Evolutionary conservation across 2,329 filamentous ascomycete genomes (phyloP).

Genomic region (Ascochyta lentis): DNA sequence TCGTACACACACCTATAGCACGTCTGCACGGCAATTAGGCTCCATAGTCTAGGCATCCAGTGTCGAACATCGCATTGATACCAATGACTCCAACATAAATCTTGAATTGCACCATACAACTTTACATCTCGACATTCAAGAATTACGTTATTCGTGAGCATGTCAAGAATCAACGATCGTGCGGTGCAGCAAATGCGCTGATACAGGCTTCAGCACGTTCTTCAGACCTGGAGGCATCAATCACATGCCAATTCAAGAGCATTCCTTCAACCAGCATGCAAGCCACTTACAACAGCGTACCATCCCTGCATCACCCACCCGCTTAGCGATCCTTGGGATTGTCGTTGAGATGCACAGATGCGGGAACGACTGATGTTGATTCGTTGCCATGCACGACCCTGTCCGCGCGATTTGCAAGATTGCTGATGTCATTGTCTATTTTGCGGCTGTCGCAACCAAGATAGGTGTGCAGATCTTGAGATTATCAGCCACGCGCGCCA

Average conservation of each 20-base stretch:
- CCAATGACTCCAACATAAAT: too few relatives aligned
- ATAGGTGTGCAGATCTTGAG: conserved; percentile 12
- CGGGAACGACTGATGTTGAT: conserved; percentile 11
- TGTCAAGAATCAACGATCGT: neutral
- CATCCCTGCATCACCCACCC: conserved; percentile 20
- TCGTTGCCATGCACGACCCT: conserved; percentile 7
- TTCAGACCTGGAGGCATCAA: neutral
- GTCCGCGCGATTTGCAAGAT: conserved; percentile 1
- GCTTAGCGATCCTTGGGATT: neutral
- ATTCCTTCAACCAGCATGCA: conserved; percentile 1
- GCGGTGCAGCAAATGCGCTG: neutral
- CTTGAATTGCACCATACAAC: too few relatives aligned
- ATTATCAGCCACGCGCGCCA: conserved; percentile 15
- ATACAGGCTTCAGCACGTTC: neutral
- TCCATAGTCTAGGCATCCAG: too few relatives aligned
- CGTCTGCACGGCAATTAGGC: too few relatives aligned
- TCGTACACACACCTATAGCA: too few relatives aligned
- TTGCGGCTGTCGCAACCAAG: conserved; percentile 5
- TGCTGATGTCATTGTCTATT: conserved; percentile 10
- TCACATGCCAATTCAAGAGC: conserved; percentile 12
- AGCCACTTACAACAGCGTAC: conserved; percentile 11
- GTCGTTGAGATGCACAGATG: conserved; percentile 23
- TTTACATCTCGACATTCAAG: neutral
- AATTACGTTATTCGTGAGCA: neutral
- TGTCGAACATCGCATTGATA: too few relatives aligned